Conservation (phyloP, 1,284 basidiomycete genomes). For the Tilletiopsis washingtonensis region DNA sequence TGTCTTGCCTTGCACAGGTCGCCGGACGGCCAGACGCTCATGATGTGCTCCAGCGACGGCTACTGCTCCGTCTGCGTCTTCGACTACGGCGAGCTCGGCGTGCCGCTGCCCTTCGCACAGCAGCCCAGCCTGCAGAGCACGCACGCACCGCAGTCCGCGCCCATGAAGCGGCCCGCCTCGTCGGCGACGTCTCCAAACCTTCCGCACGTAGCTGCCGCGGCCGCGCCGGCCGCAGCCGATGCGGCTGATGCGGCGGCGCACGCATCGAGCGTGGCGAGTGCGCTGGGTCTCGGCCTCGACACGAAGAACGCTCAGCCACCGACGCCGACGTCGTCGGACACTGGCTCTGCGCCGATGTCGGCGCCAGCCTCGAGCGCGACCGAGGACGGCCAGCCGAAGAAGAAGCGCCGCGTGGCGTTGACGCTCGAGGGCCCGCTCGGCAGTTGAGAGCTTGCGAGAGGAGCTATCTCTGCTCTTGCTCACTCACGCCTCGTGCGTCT, state of each 20-base stretch:
- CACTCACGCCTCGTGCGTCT: no score
- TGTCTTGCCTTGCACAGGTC: conserved; percentile 58
- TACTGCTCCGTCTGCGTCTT: conserved; percentile 86
- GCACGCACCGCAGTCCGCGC: conserved; percentile 10
- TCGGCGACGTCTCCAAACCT: not conserved
- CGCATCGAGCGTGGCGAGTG: conserved; percentile 43
- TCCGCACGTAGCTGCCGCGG: conserved; percentile 12
- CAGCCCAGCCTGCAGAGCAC: conserved; percentile 26
- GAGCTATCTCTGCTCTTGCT: not conserved
- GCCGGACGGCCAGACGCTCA: conserved; percentile 83
- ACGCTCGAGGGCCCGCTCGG: conserved; percentile 52
- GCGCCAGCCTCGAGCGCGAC: conserved; percentile 43
- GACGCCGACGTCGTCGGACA: conserved; percentile 16
- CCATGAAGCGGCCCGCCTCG: conserved; percentile 16
- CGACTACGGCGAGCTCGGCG: conserved; percentile 75
- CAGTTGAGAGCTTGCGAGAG: not conserved
- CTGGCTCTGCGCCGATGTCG: conserved; percentile 17
- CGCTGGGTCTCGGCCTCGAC: conserved; percentile 51
- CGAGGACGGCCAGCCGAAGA: conserved; percentile 62
- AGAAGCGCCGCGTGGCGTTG: conserved; percentile 75
- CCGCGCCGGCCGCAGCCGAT: conserved; percentile 12
- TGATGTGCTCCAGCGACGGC: conserved; percentile 86
- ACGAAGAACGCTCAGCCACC: conserved; percentile 14
- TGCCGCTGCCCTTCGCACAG: conserved; percentile 47
- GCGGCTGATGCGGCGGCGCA: conserved; percentile 8